Evolutionary conservation across 495 filamentous ascomycete species (phyloP).

Genomic region (Aspergillus asperescens): DNA sequence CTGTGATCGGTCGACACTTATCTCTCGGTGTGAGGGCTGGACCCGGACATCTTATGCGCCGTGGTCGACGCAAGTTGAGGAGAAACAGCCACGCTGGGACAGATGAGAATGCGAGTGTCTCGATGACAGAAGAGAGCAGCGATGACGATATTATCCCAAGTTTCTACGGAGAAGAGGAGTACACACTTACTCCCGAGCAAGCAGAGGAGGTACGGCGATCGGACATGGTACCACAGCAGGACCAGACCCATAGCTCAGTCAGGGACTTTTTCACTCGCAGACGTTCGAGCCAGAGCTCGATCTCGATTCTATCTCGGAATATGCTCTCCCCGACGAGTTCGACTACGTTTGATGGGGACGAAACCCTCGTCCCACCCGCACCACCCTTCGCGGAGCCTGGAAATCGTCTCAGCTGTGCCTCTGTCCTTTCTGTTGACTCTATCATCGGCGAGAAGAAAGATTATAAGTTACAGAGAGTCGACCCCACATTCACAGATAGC

Average conservation of each 20-base stretch:
- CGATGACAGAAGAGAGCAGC: conserved; percentile 38
- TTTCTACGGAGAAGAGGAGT: conserved; percentile 43
- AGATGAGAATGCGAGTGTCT: conserved; percentile 27
- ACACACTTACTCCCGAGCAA: conserved; percentile 34
- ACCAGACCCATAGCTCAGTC: conserved; percentile 7
- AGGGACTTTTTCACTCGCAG: conserved; percentile 18
- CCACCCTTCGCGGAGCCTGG: conserved; percentile 31
- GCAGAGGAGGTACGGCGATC: conserved; percentile 28
- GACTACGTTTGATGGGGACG: conserved; percentile 38
- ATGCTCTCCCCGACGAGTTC: conserved; percentile 28
- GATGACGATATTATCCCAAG: conserved; percentile 43
- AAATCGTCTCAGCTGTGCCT: conserved; percentile 39
- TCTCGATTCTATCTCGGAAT: conserved; percentile 23
- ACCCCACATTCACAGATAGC: conserved; percentile 66
- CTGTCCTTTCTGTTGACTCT: conserved; percentile 48
- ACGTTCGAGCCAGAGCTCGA: conserved; percentile 30
- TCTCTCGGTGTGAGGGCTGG: conserved; percentile 37
- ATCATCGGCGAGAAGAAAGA: conserved; percentile 59
- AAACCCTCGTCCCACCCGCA: conserved; percentile 30
- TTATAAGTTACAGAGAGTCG: conserved; percentile 61
- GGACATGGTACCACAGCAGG: conserved; percentile 18
- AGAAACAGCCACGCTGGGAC: conserved; percentile 25
- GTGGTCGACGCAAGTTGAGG: conserved; percentile 28
- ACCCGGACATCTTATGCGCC: conserved; percentile 33
- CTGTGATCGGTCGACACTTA: conserved; percentile 36